phyloP scores from a whole-genome alignment of 192 early-diverging fungal species.

The Kickxella alabastrina region DNA sequence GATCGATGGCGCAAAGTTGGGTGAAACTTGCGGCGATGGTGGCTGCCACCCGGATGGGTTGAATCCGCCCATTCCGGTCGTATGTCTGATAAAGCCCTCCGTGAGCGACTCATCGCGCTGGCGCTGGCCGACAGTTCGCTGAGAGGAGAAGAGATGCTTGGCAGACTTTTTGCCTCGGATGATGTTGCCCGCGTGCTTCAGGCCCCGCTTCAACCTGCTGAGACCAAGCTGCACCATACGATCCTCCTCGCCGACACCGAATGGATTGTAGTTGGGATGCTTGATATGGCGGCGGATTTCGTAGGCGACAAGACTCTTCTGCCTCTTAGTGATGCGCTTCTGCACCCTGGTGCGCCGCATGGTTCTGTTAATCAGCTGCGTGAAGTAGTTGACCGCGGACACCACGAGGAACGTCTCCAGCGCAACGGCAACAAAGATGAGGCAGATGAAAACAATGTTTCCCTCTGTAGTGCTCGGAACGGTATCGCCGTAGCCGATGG shows the following conservation, averaged over 20 bases:
- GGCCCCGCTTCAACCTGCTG: slow-evolving; percentile 17
- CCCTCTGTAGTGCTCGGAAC: slow-evolving; percentile 36
- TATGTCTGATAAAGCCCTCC: slow-evolving; percentile 40
- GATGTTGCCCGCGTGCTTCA: slow-evolving; percentile 11
- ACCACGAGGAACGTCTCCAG: slow-evolving; percentile 51
- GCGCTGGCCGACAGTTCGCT: slow-evolving; percentile 14
- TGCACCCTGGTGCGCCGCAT: slow-evolving; percentile 38
- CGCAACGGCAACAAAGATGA: slow-evolving; percentile 47
- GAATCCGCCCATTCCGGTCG: slow-evolving; percentile 45
- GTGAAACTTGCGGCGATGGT: slow-evolving; percentile 36
- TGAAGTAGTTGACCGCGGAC: slow-evolving; percentile 38
- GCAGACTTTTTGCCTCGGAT: slow-evolving; percentile 15
- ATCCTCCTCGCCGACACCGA: slow-evolving; percentile 35
- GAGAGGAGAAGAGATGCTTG: slow-evolving; percentile 7
- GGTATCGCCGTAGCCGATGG: slow-evolving; percentile 52
- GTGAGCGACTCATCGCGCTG: slow-evolving; percentile 32
- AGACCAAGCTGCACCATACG: slow-evolving; percentile 20
- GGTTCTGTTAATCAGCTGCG: slow-evolving; percentile 19
- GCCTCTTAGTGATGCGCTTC: slow-evolving; percentile 36
- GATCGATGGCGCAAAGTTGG: too few species aligned
- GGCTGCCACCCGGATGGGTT: slow-evolving; percentile 29
- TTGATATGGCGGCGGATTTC: slow-evolving; percentile 53
- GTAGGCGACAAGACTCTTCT: slow-evolving; percentile 36
- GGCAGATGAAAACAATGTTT: slow-evolving; percentile 45
- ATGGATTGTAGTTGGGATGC: slow-evolving; percentile 51